Evolutionary conservation across 805 yeast species (phyloP).

Genomic region (Crinitomyces ghanaensis): DNA sequence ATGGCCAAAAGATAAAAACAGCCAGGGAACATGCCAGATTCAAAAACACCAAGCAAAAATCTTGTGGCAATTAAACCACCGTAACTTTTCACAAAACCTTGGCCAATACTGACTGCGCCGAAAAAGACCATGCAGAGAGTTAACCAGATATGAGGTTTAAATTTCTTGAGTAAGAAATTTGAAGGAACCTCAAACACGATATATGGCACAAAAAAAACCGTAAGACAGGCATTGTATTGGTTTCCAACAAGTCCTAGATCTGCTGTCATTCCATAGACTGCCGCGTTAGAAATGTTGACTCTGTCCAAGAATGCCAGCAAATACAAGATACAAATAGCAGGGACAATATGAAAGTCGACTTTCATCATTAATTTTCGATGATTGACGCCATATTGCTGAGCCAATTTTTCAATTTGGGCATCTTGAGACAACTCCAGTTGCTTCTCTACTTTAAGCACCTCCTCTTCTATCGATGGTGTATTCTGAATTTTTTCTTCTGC

Average conservation of each 20-base stretch:
- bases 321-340: conserved; percentile 65
- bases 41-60: conserved; percentile 54
- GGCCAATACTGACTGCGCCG: conserved; percentile 52
- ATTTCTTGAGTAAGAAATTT: conserved; percentile 45
- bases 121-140: conserved; percentile 47
- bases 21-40: conserved; percentile 65
- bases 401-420: conserved; percentile 26
- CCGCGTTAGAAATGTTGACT: conserved; percentile 75
- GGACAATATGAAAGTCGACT: conserved; percentile 57
- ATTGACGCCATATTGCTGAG: conserved; percentile 38
- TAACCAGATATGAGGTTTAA: conserved; percentile 57
- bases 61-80: conserved; percentile 53
- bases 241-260: conserved; percentile 45
- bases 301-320: conserved; percentile 70
- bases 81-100: conserved; percentile 51
- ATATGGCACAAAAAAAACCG: conserved; percentile 65
- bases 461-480: too few species aligned
- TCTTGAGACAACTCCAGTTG: too few species aligned
- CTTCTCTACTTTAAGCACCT: too few species aligned
- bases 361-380: conserved; percentile 49
- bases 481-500: too few species aligned
- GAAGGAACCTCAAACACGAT: conserved; percentile 52
- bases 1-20: conserved; percentile 58
- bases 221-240: conserved; percentile 53
- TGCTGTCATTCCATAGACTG: conserved; percentile 51